Base-by-base conservation (phyloP, 2,329 filamentous ascomycete species). In the Byssothecium circinans region DNA sequence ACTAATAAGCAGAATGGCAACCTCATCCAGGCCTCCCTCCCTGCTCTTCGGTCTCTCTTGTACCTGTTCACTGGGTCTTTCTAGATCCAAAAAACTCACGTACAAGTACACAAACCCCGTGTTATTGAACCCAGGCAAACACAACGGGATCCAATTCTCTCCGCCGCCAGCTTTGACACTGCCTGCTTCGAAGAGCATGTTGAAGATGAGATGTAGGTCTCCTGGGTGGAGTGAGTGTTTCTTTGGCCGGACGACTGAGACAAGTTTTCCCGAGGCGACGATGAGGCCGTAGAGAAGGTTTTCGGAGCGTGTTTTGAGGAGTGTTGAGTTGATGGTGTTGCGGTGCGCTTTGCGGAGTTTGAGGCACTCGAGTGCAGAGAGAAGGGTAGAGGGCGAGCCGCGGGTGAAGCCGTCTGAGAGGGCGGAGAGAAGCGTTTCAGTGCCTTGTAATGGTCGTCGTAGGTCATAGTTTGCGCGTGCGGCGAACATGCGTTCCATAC, bases 41-140 rank as follows among this genome's bases (percentile, higher is more conserved):
- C 57, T 62, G 18, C 62, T 69, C 42, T 61, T 46, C 12, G 72
- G 70, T 5, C 71, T 64, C 49, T 74, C 70, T 60, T 59, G 64
- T 70, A 73, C 68, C 22, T 70, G 71, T 45, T 71, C 75, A 25
- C 71, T 76, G 19, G 61, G 63, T 15, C 78, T 71, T 35, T 79
- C 76, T 30, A 82, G 78, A 58, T 89, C 85, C 52, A 99, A 82
- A 69, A 97, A 99, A 76, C 89, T 96, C 67, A 99, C 94, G 65
- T 97, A 99, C 91, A 99, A 97, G 75, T 99, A 96, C 1, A 99
- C 80, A 67, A 95, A 99, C 20, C 94, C 95, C 42, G 86, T 88
- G 69, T 90, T 97, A 74, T 99, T 99, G 75, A 99, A 99, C 4
- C 91, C 92, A 0, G 94, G 95, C 2, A 99, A 80, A 62, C 94